Conservation (phyloP, 73 alveolate genomes). For the Durusdinium trenchii region DNA sequence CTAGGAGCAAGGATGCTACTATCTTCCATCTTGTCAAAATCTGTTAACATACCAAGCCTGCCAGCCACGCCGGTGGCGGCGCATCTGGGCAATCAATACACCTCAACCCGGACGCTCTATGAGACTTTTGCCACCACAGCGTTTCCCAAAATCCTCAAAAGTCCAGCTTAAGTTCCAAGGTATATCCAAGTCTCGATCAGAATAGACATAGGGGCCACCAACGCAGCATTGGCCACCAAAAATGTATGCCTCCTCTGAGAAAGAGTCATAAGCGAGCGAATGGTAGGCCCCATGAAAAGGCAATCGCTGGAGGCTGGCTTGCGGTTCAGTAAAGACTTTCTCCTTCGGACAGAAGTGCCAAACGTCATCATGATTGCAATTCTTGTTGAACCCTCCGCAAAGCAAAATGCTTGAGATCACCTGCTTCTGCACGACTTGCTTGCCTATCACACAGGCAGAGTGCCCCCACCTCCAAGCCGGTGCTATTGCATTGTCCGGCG, state of each 20-base stretch:
- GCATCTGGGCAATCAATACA: conserved; percentile 15
- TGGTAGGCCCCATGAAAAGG: conserved; percentile 73
- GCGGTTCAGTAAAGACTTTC: neutral
- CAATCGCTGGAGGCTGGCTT: neutral
- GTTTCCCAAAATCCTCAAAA: neutral
- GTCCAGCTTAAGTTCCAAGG: neutral
- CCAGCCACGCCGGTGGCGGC: conserved; percentile 56
- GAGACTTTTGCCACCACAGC: neutral
- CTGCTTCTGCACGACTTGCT: neutral
- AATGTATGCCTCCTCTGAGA: conserved; percentile 18
- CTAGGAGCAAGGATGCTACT: neutral
- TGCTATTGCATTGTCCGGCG: neutral
- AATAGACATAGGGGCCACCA: conserved; percentile 58
- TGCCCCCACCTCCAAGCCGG: conserved; percentile 90
- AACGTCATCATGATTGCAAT: conserved; percentile 57
- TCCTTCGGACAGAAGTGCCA: conserved; percentile 63
- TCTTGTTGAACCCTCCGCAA: conserved; percentile 48
- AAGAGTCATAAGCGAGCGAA: conserved; percentile 43
- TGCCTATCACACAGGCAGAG: conserved; percentile 30
- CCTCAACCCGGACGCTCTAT: neutral
- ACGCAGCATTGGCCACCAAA: conserved; percentile 89
- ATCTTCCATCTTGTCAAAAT: neutral
- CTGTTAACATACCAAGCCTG: neutral
- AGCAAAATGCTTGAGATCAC: neutral
- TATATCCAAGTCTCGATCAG: conserved; percentile 6